phyloP scores from a whole-genome alignment of 164 flowering plant genomes.

The Pachysandra terminalis region DNA sequence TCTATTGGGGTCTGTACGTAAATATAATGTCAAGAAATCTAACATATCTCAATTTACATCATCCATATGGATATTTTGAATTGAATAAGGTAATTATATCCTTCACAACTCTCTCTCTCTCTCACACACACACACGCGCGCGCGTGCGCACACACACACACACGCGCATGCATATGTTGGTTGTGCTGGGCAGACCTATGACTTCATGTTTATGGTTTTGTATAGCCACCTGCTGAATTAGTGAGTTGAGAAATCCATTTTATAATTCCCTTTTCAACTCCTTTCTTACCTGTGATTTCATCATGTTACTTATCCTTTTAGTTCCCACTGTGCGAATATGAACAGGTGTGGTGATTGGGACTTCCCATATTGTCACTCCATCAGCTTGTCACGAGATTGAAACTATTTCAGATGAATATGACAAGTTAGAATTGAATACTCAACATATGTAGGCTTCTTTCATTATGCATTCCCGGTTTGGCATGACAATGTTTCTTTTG shows the following conservation, averaged over 20 bases:
- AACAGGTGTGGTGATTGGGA: slow-evolving; percentile 61
- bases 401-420: slow-evolving; percentile 37
- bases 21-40: too few species aligned
- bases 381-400: slow-evolving; percentile 48
- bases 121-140: too few species aligned
- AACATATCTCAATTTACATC: too few species aligned
- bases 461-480: background rate
- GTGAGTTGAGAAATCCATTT: background rate
- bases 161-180: too few species aligned
- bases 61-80: too few species aligned
- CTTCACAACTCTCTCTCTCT: too few species aligned
- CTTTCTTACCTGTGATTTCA: background rate
- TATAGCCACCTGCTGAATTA: background rate
- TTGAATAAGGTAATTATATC: too few species aligned
- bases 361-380: slow-evolving; percentile 58
- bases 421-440: slow-evolving; percentile 46
- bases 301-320: background rate
- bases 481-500: too few species aligned
- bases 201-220: too few species aligned
- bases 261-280: background rate
- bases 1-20: background rate
- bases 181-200: too few species aligned
- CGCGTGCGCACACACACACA: too few species aligned
- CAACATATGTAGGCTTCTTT: slow-evolving; percentile 40
- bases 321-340: slow-evolving; percentile 8